Evolutionary conservation across 1,284 basidiomycete species (phyloP).

Genomic region (Fomitopsis betulina): DNA sequence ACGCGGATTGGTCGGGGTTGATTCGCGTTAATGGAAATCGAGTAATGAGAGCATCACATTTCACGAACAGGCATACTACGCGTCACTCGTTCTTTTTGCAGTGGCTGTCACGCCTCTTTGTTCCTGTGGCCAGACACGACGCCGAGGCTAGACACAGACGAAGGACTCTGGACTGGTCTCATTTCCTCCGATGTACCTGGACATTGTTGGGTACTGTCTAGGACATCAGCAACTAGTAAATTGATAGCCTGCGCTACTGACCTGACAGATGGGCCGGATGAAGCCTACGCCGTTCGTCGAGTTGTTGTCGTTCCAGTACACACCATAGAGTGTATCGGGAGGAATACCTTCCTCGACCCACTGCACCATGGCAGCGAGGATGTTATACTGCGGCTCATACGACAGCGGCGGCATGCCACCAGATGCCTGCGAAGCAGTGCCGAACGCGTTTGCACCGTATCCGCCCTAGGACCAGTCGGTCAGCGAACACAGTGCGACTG

Average conservation of each 20-base stretch:
- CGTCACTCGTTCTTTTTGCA: too few species aligned
- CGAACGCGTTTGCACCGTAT: conserved; percentile 22
- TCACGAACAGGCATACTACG: too few species aligned
- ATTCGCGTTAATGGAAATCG: too few species aligned
- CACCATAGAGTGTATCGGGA: conserved; percentile 29
- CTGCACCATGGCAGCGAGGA: conserved; percentile 33
- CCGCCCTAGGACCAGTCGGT: conserved; percentile 14
- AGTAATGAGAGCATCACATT: too few species aligned
- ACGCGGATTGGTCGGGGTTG: too few species aligned
- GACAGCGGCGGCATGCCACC: conserved; percentile 20
- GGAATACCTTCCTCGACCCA: conserved; percentile 37
- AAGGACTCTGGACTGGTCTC: conserved; percentile 10
- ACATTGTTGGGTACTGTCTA: conserved; percentile 10
- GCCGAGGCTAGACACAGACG: conserved; percentile 4
- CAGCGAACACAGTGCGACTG: neutral
- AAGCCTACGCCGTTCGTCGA: conserved; percentile 19
- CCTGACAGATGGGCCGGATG: conserved; percentile 22
- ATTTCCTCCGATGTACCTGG: conserved; percentile 13
- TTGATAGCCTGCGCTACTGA: conserved; percentile 1
- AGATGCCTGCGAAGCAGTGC: conserved; percentile 18
- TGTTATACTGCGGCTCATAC: conserved; percentile 27
- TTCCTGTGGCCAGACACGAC: neutral
- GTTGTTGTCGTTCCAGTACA: conserved; percentile 18
- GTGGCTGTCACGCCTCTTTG: too few species aligned
- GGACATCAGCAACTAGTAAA: neutral